A percentile compares a stretch with the other conserved stretches of the same genome.
phyloP scores from a whole-genome alignment of 73 alveolate species.

The Paramecium sexaurelia region DNA sequence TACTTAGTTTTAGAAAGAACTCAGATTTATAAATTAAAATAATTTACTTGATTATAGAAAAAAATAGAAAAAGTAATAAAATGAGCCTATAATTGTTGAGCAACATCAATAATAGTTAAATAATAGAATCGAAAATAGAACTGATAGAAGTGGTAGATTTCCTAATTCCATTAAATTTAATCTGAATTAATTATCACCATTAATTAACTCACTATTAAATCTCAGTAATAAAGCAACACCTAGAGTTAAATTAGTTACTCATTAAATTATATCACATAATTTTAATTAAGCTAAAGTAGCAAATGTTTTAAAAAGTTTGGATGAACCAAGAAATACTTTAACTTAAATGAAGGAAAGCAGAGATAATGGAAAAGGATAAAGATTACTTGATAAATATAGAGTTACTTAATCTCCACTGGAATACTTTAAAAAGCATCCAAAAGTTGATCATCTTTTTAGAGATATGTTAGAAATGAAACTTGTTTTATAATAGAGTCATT shows the following conservation, averaged over 20 bases:
- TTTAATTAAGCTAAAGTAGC: neutral
- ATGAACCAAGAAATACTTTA: slow-evolving; percentile 2
- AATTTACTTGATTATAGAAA: too few relatives aligned
- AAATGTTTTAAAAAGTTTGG: neutral
- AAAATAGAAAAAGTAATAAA: neutral
- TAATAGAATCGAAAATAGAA: neutral
- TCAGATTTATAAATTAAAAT: too few relatives aligned
- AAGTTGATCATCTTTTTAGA: slow-evolving; percentile 41
- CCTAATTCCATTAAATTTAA: slow-evolving; percentile 24
- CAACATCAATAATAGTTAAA: neutral
- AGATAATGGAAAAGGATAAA: neutral
- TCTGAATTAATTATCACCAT: slow-evolving; percentile 35
- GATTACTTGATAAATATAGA: slow-evolving; percentile 6
- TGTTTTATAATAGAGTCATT: neutral
- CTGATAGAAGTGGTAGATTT: neutral
- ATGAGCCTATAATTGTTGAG: neutral
- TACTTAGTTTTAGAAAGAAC: neutral
- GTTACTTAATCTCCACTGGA: slow-evolving; percentile 2
- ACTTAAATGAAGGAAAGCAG: neutral
- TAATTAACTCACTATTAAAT: neutral
- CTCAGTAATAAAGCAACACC: neutral
- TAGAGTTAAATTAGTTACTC: neutral
- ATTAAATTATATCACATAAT: slow-evolving; percentile 22
- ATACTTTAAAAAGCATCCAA: slow-evolving; percentile 27
- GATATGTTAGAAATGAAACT: slow-evolving; percentile 47